Evolutionary conservation across 176 grass and related monocot species (phyloP).

Genomic region (Paspalum vaginatum): DNA sequence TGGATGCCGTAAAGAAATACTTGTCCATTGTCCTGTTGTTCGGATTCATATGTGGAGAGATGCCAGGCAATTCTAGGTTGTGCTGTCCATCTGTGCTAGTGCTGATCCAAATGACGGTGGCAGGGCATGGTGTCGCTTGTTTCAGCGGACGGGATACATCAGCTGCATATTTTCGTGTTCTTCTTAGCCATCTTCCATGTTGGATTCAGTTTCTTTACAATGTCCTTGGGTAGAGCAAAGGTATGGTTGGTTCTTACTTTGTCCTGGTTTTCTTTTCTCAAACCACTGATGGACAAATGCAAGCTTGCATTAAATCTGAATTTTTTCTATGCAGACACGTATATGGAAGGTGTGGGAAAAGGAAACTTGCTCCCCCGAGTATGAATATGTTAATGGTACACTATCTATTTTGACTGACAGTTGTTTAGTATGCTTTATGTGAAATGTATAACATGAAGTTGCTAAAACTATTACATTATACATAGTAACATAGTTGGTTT

Average conservation of each 20-base stretch:
- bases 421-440: background rate
- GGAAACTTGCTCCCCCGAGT: conserved; percentile 50
- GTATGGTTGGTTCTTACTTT: conserved; percentile 30
- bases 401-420: background rate
- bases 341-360: conserved; percentile 94
- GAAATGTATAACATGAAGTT: conserved; percentile 13
- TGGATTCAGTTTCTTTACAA: conserved; percentile 64
- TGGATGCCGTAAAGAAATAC: background rate
- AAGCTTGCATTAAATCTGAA: conserved; percentile 11
- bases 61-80: background rate
- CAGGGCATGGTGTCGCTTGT: conserved; percentile 84
- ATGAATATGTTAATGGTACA: conserved; percentile 52
- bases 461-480: conserved; percentile 2
- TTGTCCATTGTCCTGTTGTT: background rate
- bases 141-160: conserved; percentile 65
- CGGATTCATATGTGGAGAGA: background rate
- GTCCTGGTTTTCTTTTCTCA: conserved; percentile 7
- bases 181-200: conserved; percentile 93
- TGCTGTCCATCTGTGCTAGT: background rate
- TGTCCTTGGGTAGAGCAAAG: conserved; percentile 85
- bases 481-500: background rate
- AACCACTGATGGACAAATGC: background rate
- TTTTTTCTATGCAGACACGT: conserved; percentile 58
- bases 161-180: conserved; percentile 90
- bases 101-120: conserved; percentile 17